Evolutionary conservation across 305 asterid species (phyloP), one percentile per base, ranked within the genome.

Genomic region (Fraxinus sp.): DNA sequence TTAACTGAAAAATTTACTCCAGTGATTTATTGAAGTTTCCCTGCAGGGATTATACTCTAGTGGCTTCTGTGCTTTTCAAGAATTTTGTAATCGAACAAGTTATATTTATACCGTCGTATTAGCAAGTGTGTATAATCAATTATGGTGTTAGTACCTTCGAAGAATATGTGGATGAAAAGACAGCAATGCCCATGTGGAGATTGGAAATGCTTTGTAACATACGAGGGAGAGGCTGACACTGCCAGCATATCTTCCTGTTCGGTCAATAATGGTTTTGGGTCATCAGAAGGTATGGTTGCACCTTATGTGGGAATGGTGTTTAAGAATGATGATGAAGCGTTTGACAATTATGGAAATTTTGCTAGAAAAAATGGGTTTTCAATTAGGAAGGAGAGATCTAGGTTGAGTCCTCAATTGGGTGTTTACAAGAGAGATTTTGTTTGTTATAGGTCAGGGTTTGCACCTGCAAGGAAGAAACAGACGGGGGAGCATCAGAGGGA

Each of bases 261-360:
- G 28, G 62, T 85, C 73, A 88, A 88, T 81, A 88, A 80, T 84
- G 93, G 86, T 77, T 71, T 81, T 4, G 85, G 81, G 26, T 35
- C 86, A 20, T 68, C 68, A 1, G 89, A 88, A 76, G 77, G 86
- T 62, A 86, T 84, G 87, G 77, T 92, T 76, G 24, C 88, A 7
- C 95, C 95, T n/a, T 91, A 91, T 11, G 92, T 93, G 7, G 95
- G 93, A 59, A 91, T 91, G 95, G 86, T 89, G 83, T 92, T 92
- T 77, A 86, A 84, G 90, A 88, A 84, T 36, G 94, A 91, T 0
- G 89, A 89, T 10, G 89, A 88, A 70, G 97, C 94, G 0, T 89
- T 89, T 43, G 92, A 90, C 35, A 89, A 88, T 75, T 90, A 90
- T 20, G 89, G 89, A 71, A 88, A 84, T 81, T 91, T 92, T 77